phyloP scores from a whole-genome alignment of 768 basidiomycete genomes.

The Termitomyces sp. region DNA sequence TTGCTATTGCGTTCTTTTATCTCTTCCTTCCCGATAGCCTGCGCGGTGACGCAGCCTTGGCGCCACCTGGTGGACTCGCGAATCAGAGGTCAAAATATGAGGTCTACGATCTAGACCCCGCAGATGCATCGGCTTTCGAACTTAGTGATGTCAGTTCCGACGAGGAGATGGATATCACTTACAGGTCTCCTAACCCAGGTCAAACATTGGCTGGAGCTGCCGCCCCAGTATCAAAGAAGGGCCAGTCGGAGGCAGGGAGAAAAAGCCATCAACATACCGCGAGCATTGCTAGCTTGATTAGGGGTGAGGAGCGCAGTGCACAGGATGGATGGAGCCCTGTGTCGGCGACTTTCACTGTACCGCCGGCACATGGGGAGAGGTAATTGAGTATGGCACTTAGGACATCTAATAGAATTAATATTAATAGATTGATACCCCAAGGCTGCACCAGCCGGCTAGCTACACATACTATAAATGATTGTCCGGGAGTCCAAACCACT shows the following conservation, averaged over 20 bases:
- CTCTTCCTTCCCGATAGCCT: conserved; percentile 81
- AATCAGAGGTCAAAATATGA: conserved; percentile 60
- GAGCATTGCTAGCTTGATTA: conserved; percentile 77
- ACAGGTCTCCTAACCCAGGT: conserved; percentile 55
- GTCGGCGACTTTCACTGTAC: conserved; percentile 21
- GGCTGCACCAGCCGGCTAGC: not conserved
- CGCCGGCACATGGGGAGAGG: conserved; percentile 1
- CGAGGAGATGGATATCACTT: conserved; percentile 64
- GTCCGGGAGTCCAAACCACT: not conserved
- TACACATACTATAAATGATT: not conserved
- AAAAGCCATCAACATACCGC: conserved; percentile 73
- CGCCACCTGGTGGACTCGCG: conserved; percentile 35
- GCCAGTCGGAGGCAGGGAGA: conserved; percentile 19
- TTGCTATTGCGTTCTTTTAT: conserved; percentile 86
- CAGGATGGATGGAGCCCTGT: conserved; percentile 85
- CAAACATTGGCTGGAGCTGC: conserved; percentile 29
- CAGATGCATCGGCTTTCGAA: conserved; percentile 51
- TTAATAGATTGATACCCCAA: conserved; percentile 4
- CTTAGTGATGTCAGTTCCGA: conserved; percentile 53
- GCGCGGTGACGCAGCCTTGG: conserved; percentile 45
- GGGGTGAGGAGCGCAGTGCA: conserved; percentile 66
- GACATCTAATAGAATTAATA: not conserved
- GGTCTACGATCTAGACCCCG: conserved; percentile 66
- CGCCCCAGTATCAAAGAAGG: conserved; percentile 13
- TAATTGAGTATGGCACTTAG: not conserved